Percentiles rank a stretch among this genome's conserved stretches.
These are phyloP conservation scores for Aspergillus asperescens DNA, from an alignment of 495 filamentous ascomycete genomes.

Conservation along the genomic window DNA sequence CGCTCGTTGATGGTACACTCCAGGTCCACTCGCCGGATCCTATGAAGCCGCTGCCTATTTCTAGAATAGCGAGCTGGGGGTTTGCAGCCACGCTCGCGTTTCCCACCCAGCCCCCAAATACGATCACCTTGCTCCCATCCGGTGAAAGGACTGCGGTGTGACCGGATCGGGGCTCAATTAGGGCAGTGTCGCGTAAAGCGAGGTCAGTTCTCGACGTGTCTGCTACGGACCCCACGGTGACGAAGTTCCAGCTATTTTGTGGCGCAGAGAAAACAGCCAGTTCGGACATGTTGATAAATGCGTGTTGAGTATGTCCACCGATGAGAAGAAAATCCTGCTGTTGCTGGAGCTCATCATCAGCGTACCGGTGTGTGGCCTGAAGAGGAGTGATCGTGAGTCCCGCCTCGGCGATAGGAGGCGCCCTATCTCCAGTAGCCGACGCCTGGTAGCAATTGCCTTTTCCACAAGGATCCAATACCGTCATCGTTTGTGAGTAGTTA, in stretches of 20 bases:
- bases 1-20: slow-evolving; percentile 51
- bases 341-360: slow-evolving; percentile 49
- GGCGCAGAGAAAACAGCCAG: slow-evolving; percentile 83
- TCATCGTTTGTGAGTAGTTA: slow-evolving; percentile 72
- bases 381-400: slow-evolving; percentile 79
- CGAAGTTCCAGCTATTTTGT: slow-evolving; percentile 78
- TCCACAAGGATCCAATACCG: slow-evolving; percentile 41
- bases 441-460: slow-evolving; percentile 32
- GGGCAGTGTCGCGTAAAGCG: slow-evolving; percentile 30
- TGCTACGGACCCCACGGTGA: slow-evolving; percentile 51
- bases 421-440: slow-evolving; percentile 40
- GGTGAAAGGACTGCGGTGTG: slow-evolving; percentile 75
- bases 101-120: slow-evolving; percentile 90
- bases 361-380: slow-evolving; percentile 54
- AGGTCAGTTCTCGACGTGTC: slow-evolving; percentile 42
- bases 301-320: slow-evolving; percentile 75
- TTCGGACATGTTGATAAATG: slow-evolving; percentile 91
- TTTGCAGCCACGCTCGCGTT: slow-evolving; percentile 65
- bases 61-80: slow-evolving; percentile 73
- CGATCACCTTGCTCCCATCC: slow-evolving; percentile 67
- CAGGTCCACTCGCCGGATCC: slow-evolving; percentile 68
- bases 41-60: slow-evolving; percentile 65
- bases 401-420: slow-evolving; percentile 71
- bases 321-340: slow-evolving; percentile 75
- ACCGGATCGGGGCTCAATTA: slow-evolving; percentile 74